Percentiles rank a stretch among this genome's conserved stretches.
Conservation (phyloP, 2,329 filamentous ascomycete species). For the Arthroderma sp. region DNA sequence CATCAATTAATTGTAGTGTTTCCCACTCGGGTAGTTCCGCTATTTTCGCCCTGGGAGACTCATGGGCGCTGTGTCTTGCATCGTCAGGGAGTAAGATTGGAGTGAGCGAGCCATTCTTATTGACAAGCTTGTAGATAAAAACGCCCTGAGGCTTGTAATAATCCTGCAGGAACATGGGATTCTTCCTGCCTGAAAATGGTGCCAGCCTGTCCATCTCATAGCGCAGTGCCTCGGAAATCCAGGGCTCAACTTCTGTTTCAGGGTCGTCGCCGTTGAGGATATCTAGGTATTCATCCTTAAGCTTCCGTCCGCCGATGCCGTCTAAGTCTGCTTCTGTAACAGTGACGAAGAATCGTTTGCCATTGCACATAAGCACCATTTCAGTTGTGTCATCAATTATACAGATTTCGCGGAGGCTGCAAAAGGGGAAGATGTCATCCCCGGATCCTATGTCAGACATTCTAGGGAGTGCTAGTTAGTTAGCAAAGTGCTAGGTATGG, state of each 20-base stretch:
- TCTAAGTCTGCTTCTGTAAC: background rate
- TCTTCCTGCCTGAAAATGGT: background rate
- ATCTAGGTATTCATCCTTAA: background rate
- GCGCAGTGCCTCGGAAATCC: no score
- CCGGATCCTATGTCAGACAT: no score
- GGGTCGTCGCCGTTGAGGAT: no score
- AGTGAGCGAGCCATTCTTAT: background rate
- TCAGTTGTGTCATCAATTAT: background rate
- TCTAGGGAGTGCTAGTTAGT: no score
- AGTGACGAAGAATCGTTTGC: background rate
- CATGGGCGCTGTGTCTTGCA: background rate
- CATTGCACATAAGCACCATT: background rate
- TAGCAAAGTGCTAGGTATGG: no score
- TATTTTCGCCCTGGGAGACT: background rate
- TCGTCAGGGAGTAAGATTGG: background rate
- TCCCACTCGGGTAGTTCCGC: background rate
- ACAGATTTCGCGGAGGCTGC: background rate
- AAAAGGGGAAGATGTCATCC: no score
- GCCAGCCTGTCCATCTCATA: background rate
- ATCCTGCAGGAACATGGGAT: background rate
- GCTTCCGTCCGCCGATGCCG: background rate
- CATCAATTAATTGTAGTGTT: no score
- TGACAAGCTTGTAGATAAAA: background rate
- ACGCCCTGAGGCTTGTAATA: background rate
- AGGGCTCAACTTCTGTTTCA: no score